These are phyloP conservation scores for Suhomyces faveliae DNA, from an alignment of 805 yeast genomes.

Conservation along the genomic window DNA sequence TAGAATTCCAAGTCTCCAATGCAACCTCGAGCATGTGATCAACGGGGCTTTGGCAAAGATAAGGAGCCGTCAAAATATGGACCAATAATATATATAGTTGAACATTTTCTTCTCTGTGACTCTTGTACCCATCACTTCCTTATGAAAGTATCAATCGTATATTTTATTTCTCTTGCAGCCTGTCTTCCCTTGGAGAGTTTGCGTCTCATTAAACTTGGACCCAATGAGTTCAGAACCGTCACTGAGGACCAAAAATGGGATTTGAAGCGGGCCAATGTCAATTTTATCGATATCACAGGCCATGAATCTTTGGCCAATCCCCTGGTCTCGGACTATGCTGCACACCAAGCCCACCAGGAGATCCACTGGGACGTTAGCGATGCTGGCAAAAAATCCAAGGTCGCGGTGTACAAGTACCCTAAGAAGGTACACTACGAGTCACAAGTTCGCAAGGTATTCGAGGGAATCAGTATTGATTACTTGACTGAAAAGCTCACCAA, in stretches of 20 bases:
- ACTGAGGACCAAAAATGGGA: constrained; percentile 35
- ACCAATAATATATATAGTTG: not conserved
- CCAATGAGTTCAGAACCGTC: constrained; percentile 27
- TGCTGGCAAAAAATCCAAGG: not conserved
- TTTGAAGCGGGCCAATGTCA: constrained; percentile 42
- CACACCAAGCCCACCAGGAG: not conserved
- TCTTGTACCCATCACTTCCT: not conserved
- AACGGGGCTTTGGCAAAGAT: not conserved
- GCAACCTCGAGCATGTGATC: not conserved
- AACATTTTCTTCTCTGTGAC: not conserved
- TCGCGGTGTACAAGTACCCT: constrained; percentile 51
- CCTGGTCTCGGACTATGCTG: not conserved
- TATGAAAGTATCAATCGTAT: not conserved
- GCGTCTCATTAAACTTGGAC: constrained; percentile 36
- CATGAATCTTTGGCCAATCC: constrained; percentile 26
- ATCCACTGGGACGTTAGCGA: not conserved
- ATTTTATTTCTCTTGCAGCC: not conserved
- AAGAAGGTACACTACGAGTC: constrained; percentile 31
- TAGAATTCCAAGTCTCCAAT: not conserved
- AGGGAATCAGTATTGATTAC: constrained; percentile 43
- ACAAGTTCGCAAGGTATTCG: constrained; percentile 40
- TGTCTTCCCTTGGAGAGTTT: constrained; percentile 6
- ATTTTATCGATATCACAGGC: constrained; percentile 64
- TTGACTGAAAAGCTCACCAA: constrained; percentile 55
- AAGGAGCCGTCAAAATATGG: too few relatives aligned